Percentiles rank a stretch among this genome's conserved stretches.
These are phyloP conservation scores for Cinnamomum micranthum DNA, from an alignment of 164 flowering plant species.

Conservation along the genomic window DNA sequence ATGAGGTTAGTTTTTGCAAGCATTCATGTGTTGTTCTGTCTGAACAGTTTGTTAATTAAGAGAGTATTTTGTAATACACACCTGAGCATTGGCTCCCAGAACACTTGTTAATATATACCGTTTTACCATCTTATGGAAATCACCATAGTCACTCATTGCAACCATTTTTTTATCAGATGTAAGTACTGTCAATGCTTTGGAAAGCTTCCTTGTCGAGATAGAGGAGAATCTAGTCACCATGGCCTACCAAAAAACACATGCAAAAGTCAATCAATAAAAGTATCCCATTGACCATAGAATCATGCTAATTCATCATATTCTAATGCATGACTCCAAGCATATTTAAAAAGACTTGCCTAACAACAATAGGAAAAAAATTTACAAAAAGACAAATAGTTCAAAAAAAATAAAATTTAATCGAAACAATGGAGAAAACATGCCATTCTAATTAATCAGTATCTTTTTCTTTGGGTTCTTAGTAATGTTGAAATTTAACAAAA, in stretches of 20 bases:
- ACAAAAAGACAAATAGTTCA: too few species aligned
- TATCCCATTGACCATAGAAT: neutral
- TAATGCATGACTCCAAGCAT: neutral
- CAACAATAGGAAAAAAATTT: neutral
- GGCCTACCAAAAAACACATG: constrained; percentile 45
- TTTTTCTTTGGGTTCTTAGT: neutral
- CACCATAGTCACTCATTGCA: constrained; percentile 86
- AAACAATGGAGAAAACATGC: neutral
- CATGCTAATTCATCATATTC: neutral
- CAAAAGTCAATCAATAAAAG: neutral
- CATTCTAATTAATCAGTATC: neutral
- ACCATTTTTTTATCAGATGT: constrained; percentile 72
- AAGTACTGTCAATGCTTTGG: constrained; percentile 66
- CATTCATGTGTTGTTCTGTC: neutral
- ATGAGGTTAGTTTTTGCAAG: neutral
- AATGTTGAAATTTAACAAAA: neutral
- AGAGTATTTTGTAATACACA: constrained; percentile 14
- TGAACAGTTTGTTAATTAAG: neutral
- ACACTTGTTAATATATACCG: constrained; percentile 46
- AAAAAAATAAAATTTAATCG: too few species aligned
- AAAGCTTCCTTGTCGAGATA: constrained; percentile 80
- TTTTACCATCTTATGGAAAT: constrained; percentile 71
- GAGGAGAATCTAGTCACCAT: constrained; percentile 80
- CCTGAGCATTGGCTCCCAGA: constrained; percentile 88
- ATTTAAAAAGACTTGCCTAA: neutral